These are phyloP conservation scores for Chlamydomonas reinhardtii DNA, from an alignment of 163 green algal genomes.

Conservation along the genomic window DNA sequence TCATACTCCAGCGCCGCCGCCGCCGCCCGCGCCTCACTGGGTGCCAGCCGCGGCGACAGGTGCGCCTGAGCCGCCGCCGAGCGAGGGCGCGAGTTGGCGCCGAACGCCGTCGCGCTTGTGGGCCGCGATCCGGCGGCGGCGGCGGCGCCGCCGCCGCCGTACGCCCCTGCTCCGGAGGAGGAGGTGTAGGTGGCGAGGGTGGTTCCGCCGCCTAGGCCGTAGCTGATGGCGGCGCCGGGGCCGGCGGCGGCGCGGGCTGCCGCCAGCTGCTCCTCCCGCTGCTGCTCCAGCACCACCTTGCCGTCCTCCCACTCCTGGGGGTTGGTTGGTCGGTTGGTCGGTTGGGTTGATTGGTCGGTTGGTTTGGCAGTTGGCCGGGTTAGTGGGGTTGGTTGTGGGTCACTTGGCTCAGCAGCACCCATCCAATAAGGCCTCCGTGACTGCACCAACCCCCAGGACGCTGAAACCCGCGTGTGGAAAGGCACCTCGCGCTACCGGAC, in stretches of 20 bases:
- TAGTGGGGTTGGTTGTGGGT: too few relatives aligned
- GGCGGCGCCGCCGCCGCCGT: too few relatives aligned
- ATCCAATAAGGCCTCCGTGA: too few relatives aligned
- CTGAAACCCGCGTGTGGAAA: too few relatives aligned
- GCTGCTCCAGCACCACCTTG: conserved; percentile 36
- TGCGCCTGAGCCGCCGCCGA: background rate
- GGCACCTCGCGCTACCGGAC: too few relatives aligned
- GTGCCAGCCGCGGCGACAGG: background rate
- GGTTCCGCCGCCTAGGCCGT: too few relatives aligned
- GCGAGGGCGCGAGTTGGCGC: background rate
- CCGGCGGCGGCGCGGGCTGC: background rate
- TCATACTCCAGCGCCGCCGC: conserved; percentile 26
- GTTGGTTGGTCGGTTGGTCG: background rate
- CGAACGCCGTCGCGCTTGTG: conserved; percentile 20
- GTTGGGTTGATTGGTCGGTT: too few relatives aligned
- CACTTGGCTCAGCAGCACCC: too few relatives aligned
- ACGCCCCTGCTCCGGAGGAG: too few relatives aligned
- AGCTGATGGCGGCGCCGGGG: background rate
- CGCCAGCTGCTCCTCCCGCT: conserved; percentile 27
- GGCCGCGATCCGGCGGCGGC: background rate
- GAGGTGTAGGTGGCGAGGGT: too few relatives aligned
- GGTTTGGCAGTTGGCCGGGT: too few relatives aligned
- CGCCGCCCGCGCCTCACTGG: background rate
- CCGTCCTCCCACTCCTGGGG: conserved; percentile 46
- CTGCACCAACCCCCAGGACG: too few relatives aligned